Evolutionary conservation across 148 eudicot species (phyloP).

Genomic region (Rhododendron vialii): DNA sequence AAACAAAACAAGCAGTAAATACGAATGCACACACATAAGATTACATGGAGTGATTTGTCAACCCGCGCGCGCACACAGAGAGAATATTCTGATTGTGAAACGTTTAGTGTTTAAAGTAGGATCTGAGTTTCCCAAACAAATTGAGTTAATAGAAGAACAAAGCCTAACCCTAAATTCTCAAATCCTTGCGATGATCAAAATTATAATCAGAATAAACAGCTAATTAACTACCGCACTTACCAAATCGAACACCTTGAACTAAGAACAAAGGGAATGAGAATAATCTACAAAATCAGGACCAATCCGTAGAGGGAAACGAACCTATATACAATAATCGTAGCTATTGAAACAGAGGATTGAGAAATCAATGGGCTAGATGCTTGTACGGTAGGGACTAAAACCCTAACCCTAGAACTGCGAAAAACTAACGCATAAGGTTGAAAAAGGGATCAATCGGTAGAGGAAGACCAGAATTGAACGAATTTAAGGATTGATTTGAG

Average conservation of each 20-base stretch:
- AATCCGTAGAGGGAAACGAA: not conserved
- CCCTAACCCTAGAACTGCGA: conserved; percentile 24
- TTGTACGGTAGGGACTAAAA: not conserved
- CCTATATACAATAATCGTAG: not conserved
- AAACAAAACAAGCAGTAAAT: too few species aligned
- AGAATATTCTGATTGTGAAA: too few species aligned
- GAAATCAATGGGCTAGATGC: not conserved
- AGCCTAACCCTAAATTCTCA: not conserved
- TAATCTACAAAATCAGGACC: conserved; percentile 1
- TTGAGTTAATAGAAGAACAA: not conserved
- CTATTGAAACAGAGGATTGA: not conserved
- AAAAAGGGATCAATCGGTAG: conserved; percentile 17
- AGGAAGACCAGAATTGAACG: not conserved
- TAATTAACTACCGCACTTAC: conserved; percentile 17
- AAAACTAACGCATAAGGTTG: not conserved
- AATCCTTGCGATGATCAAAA: not conserved
- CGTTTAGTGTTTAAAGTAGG: not conserved
- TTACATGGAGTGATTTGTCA: too few species aligned
- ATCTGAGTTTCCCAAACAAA: not conserved
- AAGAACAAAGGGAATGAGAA: not conserved
- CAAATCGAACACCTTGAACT: conserved; percentile 24
- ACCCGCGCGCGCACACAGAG: too few species aligned
- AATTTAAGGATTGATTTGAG: not conserved
- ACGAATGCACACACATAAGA: too few species aligned
- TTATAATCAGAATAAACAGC: not conserved